A percentile compares a stretch with the other conserved stretches of the same genome.
These are phyloP conservation scores for Nadsonia commutata DNA, from an alignment of 1,139 yeast genomes.

Conservation along the genomic window DNA sequence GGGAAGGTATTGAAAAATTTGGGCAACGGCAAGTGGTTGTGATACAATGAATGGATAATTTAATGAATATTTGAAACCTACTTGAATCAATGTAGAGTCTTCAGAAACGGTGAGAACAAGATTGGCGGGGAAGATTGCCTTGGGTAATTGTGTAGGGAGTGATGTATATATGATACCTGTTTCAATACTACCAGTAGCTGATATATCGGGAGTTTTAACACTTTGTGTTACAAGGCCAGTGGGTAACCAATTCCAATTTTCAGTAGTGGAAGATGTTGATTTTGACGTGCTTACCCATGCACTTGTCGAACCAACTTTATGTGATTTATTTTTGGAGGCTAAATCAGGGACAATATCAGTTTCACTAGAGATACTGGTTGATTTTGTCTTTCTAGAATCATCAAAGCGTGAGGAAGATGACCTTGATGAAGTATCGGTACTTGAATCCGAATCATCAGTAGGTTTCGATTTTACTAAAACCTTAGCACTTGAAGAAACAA, in stretches of 20 bases:
- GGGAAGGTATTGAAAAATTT: slow-evolving; percentile 28
- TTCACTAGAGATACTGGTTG: background rate
- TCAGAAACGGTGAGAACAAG: slow-evolving; percentile 17
- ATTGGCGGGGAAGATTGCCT: slow-evolving; percentile 26
- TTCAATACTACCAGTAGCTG: background rate
- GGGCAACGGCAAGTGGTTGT: slow-evolving; percentile 29
- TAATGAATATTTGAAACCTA: slow-evolving; percentile 27
- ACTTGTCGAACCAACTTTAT: background rate
- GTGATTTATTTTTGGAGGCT: background rate
- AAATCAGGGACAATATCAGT: background rate
- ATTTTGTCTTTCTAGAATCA: background rate
- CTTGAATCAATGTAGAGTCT: slow-evolving; percentile 21
- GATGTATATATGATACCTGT: background rate
- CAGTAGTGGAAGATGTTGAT: background rate
- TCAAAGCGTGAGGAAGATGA: background rate
- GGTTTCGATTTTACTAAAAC: no score
- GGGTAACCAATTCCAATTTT: background rate
- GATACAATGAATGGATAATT: slow-evolving; percentile 28
- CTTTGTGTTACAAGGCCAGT: background rate
- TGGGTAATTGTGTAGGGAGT: slow-evolving; percentile 21
- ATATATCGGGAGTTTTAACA: background rate
- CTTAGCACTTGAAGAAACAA: no score
- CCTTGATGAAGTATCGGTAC: background rate
- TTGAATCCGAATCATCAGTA: background rate
- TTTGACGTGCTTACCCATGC: no score